Evolutionary conservation across 1,284 basidiomycete species (phyloP).

Genomic region (Thecaphora frezii): DNA sequence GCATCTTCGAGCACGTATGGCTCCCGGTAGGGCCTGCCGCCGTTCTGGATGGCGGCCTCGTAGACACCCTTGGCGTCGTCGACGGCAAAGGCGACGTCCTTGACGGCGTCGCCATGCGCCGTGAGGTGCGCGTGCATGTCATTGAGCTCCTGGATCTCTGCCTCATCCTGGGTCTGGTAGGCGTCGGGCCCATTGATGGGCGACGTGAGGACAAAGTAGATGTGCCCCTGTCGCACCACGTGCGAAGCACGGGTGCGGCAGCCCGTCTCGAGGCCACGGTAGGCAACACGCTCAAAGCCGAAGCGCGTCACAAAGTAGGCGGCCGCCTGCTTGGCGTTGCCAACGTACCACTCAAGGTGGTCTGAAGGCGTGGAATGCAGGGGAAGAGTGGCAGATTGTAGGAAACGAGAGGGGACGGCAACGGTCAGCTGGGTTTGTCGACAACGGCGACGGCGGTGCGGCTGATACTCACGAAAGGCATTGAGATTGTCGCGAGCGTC

Average conservation of each 20-base stretch:
- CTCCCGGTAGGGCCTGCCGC: not conserved
- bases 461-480: slow-evolving; percentile 2
- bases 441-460: not conserved
- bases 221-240: slow-evolving; percentile 11
- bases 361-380: slow-evolving; percentile 1
- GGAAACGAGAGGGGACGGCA: too few relatives aligned
- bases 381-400: not conserved
- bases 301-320: slow-evolving; percentile 13
- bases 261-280: slow-evolving; percentile 18
- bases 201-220: slow-evolving; percentile 7
- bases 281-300: slow-evolving; percentile 13
- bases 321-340: slow-evolving; percentile 20
- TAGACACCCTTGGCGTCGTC: slow-evolving; percentile 1
- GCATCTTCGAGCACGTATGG: slow-evolving; percentile 2
- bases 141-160: slow-evolving; percentile 1
- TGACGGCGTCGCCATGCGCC: slow-evolving; percentile 4
- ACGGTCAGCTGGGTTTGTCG: too few relatives aligned
- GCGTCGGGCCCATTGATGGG: slow-evolving; percentile 1
- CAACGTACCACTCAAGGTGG: slow-evolving; percentile 13
- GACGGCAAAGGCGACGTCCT: slow-evolving; percentile 5
- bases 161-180: not conserved
- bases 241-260: slow-evolving; percentile 8
- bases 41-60: slow-evolving; percentile 2
- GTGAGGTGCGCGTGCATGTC: slow-evolving; percentile 1
- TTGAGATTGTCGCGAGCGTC: slow-evolving; percentile 2